Evolutionary conservation across 805 yeast species (phyloP), one percentile per base, ranked within the genome.

Genomic region (Nakazawaea sp.): DNA sequence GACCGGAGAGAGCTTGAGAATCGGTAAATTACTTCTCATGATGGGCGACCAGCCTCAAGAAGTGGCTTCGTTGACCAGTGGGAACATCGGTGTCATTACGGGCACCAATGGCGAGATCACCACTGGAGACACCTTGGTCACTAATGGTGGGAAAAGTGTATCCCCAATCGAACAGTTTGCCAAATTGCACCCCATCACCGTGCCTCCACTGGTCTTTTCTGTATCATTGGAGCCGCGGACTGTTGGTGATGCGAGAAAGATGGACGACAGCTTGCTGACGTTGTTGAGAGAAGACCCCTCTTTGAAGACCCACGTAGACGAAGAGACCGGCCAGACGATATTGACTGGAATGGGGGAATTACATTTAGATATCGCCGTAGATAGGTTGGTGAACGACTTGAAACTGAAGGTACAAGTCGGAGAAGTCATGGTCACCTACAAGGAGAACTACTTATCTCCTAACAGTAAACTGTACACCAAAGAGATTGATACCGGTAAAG

Each of bases 311-410:
- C 59, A 74, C 3, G 70, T 67, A 34, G 85, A 92, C 55, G 89
- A 86, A 42, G 97, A 90, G 47, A 67, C 86, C 39, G 95, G 92
- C 5, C 97, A 92, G 60, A 79, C 89, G 2, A 72, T 89, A 19
- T 59, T 92, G 21, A 79, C 95, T 15, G 98, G 98, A 23, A 90
- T 90, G 97, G 98, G 98, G 28, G 97, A 92, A 52, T 66, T 92
- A 33, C 98, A 92, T 60, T 66, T 92, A 34, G 97, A 92, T 47
- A 88, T 92, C 46, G 83, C 92, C 2, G 70, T 68, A 33, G 92
- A 86, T 49, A 67, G 97, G 38, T 67, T 88, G 29, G 60, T 85
- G n/a, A 73, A 72, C 30, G 95, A 87, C 41, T 68, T 88, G 70
- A 81, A 81, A 54, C 96, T 95, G 3, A 77, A 80, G 39, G 82